Percentiles rank a stretch among this genome's conserved stretches.
Conservation (phyloP, 2,329 filamentous ascomycete species). For the Pseudogymnoascus sp. region DNA sequence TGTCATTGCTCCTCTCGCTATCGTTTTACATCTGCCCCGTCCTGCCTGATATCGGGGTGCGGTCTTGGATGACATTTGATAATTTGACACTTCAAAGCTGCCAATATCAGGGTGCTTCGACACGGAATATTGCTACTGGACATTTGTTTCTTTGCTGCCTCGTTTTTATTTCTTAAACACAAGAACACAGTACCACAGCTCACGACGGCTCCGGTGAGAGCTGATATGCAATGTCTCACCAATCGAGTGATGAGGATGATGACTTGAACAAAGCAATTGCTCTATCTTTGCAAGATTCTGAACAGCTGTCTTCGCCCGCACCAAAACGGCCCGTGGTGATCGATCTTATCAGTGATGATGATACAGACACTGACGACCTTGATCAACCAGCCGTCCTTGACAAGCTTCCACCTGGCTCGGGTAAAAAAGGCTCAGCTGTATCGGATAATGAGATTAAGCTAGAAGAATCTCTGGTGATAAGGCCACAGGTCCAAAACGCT, state of each 20-base stretch:
- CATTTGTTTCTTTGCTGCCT: neutral
- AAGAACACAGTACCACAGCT: neutral
- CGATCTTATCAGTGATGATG: conserved; percentile 13
- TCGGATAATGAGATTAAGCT: neutral
- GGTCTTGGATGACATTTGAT: neutral
- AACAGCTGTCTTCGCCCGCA: neutral
- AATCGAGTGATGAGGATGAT: conserved; percentile 41
- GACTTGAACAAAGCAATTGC: conserved; percentile 54
- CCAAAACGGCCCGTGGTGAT: neutral
- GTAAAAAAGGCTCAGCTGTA: neutral
- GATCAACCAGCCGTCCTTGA: neutral
- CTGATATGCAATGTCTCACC: conserved; percentile 22
- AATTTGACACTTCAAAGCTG: neutral
- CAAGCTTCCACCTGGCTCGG: neutral
- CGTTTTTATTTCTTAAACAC: neutral
- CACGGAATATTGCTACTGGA: neutral
- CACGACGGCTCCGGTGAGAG: neutral
- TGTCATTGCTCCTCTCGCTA: neutral
- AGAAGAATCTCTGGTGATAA: neutral
- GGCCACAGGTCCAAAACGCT: neutral
- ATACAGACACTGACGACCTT: conserved; percentile 11
- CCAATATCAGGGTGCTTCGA: neutral
- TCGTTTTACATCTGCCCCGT: neutral
- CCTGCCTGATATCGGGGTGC: neutral
- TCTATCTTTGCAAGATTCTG: conserved; percentile 40